Percentiles rank a stretch among this genome's conserved stretches.
Evolutionary conservation across 2,329 filamentous ascomycete genomes (phyloP).

Genomic region (Neocucurbitaria cava): DNA sequence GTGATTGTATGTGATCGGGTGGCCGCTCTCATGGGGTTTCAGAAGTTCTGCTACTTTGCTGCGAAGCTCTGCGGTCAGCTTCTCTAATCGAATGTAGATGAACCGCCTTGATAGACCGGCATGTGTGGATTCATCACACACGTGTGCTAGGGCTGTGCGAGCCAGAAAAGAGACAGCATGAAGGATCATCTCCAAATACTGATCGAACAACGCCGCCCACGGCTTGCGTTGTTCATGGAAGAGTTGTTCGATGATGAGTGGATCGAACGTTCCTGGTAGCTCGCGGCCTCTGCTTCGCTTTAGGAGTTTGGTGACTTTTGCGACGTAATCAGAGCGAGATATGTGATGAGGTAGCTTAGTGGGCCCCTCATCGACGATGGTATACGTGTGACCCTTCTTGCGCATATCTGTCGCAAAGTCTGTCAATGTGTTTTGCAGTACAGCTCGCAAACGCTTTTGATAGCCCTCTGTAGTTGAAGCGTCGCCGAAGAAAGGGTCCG

Average conservation of each 20-base stretch:
- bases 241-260: slow-evolving; percentile 26
- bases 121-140: slow-evolving; percentile 6
- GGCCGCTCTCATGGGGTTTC: slow-evolving; percentile 18
- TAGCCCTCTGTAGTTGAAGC: slow-evolving; percentile 17
- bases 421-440: slow-evolving; percentile 28
- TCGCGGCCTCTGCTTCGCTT: slow-evolving; percentile 24
- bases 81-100: slow-evolving; percentile 9
- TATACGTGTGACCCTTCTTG: slow-evolving; percentile 15
- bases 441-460: slow-evolving; percentile 27
- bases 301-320: slow-evolving; percentile 27
- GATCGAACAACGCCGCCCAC: slow-evolving; percentile 15
- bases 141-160: slow-evolving; percentile 6
- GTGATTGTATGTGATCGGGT: slow-evolving; percentile 49
- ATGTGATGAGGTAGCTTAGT: slow-evolving; percentile 9
- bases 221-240: slow-evolving; percentile 27
- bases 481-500: slow-evolving; percentile 57
- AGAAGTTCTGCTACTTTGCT: slow-evolving; percentile 21
- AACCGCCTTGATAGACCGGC: slow-evolving; percentile 5
- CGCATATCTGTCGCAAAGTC: slow-evolving; percentile 24
- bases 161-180: slow-evolving; percentile 5
- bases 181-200: slow-evolving; percentile 5
- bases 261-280: slow-evolving; percentile 30
- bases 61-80: slow-evolving; percentile 5
- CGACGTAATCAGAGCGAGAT: slow-evolving; percentile 26
- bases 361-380: slow-evolving; percentile 18